Evolutionary conservation across 31 red algal genomes (phyloP), one percentile per base, ranked within the genome.

Genomic region (Porphyra umbilicalis): DNA sequence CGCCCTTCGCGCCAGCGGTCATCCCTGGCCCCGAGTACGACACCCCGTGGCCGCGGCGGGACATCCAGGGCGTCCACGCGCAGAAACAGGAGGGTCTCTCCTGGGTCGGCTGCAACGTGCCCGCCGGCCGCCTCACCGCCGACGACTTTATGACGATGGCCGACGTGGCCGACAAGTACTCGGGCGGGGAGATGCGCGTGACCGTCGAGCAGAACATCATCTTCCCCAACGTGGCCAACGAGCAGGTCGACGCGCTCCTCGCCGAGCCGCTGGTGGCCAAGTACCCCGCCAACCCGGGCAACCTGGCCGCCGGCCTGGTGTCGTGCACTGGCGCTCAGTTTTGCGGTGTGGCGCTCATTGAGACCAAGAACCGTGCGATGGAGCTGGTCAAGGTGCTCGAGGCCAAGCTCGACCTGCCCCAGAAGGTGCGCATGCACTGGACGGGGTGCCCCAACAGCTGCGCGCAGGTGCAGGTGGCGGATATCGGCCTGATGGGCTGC

Each of bases 371-470:
- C 71, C 88, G 95, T 2, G 90, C 95, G 10, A 85, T 94, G 36
- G 79, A 81, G n/a, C 36, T 97, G 35, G 83, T 88, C n/a, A 83
- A 94, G n/a, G 74, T 85, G n/a, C 82, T 97, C 34, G 95, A 97
- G 38, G 31, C 79, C 67, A 15, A 40, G 33, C 34, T 97, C 11
- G 85, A 94, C 6, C 80, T 97, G 31, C 91, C 93, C 8, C 78
- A 76, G 9, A 75, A 85, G 75, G 88, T 97, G 40, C 87, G 95
- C 20, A 89, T 97, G 76, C 95, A 97, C 78, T 97, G 91, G 91
- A 97, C 95, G 11, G 95, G 95, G 1, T 97, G 95, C 77, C 91
- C 91, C 33, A 97, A 97, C 79, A 92, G 89, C 80, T 97, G 95
- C 81, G 95, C 78, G 36, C 95, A 97, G 79, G 95, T 87, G 82